Conservation (phyloP, 2,329 filamentous ascomycete species). For the Colletotrichum godetiae region DNA sequence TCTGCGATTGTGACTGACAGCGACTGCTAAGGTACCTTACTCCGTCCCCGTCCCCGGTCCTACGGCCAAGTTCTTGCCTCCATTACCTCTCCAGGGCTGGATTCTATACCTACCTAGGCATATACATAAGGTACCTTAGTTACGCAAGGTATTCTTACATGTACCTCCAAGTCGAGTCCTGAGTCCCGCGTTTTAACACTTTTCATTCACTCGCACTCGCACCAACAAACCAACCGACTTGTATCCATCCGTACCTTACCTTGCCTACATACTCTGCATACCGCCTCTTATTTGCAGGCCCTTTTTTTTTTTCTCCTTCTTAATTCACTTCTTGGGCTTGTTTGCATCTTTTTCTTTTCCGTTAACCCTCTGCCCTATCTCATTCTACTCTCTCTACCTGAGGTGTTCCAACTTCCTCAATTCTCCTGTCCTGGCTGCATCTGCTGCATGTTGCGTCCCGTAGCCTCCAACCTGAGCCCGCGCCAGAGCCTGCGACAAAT, state of each 20-base stretch:
- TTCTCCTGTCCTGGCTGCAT: neutral
- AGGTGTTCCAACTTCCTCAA: neutral
- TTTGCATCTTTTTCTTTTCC: neutral
- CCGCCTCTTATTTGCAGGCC: neutral
- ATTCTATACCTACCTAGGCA: no score
- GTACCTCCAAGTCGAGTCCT: no score
- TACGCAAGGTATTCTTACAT: no score
- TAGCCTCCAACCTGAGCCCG: neutral
- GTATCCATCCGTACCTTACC: slow-evolving; percentile 11
- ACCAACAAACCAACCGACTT: neutral
- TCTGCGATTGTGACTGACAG: neutral
- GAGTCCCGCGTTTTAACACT: slow-evolving; percentile 4
- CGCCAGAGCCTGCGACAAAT: neutral
- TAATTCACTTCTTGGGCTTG: neutral
- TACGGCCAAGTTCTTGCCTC: neutral
- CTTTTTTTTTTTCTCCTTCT: neutral
- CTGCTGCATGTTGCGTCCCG: slow-evolving; percentile 4
- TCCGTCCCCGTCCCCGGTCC: neutral
- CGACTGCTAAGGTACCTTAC: neutral
- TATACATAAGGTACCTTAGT: no score
- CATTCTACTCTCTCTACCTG: no score
- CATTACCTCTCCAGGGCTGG: no score
- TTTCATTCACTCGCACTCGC: slow-evolving; percentile 8
- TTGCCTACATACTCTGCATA: neutral
- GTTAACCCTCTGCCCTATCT: neutral